Base-by-base conservation (phyloP, 164 flowering plant genomes). In the Sedum album region DNA sequence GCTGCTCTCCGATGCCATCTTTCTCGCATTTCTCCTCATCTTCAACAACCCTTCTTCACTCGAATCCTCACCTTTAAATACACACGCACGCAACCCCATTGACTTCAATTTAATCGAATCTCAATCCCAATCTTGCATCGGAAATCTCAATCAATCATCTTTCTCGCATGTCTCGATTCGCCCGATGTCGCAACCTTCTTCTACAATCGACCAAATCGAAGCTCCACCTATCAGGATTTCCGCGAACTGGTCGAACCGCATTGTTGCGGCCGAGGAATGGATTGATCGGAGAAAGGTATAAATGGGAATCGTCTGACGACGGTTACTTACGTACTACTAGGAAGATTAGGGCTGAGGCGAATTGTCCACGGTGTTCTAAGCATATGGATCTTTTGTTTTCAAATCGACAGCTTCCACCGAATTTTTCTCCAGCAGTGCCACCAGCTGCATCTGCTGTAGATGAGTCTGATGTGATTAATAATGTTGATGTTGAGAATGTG, bases 301-400 rank as follows among this genome's bases (percentile, higher is more conserved):
- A 91, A 73, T 89, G 90, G 93, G 89, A 53, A 84, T 65, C 76
- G 68, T 79, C 75, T 51, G 77, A 76, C 21, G 66, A 60, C 26
- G 30, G 60, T 8, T 36, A 36, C 21, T 65, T 30, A 11, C 76
- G 68, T 35, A 70, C 68, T 5, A 70, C 77, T 4, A 81, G 96
- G 31, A 86, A 78, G 72, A 85, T 88, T 64, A 76, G 83, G 69
- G 91, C 93, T 0, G 95, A 89, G 63, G 84, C 90, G 4, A 86
- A 87, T 72, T 91, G 97, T 71, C 96, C 96, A 0, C 80, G 93
- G 1, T 91, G 96, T 70, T 85, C 90, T 21, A 88, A 83, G 53
- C 83, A 79, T 49, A 86, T 89, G 87, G 87, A 86, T 70, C 80
- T 89, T 20, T 68, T 88, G 31, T 86, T 89, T 81, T 77, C 95